Evolutionary conservation across 1,284 basidiomycete species (phyloP).

Genomic region (Austroboletus olivaceoglutinosus): DNA sequence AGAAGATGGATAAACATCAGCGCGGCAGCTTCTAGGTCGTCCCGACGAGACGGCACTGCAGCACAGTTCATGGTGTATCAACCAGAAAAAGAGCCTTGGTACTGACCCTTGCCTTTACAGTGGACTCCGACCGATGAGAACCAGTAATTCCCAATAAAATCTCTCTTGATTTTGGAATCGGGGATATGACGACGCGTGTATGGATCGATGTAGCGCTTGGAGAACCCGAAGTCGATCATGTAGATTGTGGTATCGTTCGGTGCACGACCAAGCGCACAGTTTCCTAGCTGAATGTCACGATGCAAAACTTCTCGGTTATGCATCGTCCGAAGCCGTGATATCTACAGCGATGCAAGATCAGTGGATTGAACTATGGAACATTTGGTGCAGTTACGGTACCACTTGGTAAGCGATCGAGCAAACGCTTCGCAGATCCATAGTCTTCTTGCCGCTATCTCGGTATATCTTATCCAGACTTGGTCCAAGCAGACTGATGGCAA

Average conservation of each 20-base stretch:
- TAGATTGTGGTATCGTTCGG: slow-evolving; percentile 62
- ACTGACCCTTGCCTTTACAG: slow-evolving; percentile 66
- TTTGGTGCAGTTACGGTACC: slow-evolving; percentile 40
- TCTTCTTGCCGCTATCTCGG: slow-evolving; percentile 51
- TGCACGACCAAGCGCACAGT: slow-evolving; percentile 60
- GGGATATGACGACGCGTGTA: slow-evolving; percentile 62
- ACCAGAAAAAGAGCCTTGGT: slow-evolving; percentile 11
- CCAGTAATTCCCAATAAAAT: slow-evolving; percentile 81
- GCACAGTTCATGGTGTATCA: slow-evolving; percentile 16
- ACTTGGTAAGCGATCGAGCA: slow-evolving; percentile 73
- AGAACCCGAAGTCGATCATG: slow-evolving; percentile 83
- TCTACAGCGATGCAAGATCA: slow-evolving; percentile 42
- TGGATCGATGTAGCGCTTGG: slow-evolving; percentile 69
- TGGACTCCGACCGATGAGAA: slow-evolving; percentile 72
- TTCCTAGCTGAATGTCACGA: slow-evolving; percentile 74
- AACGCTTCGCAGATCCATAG: slow-evolving; percentile 65
- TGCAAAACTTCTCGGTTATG: slow-evolving; percentile 68
- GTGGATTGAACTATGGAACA: background rate
- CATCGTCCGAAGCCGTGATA: slow-evolving; percentile 67
- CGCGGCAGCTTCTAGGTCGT: slow-evolving; percentile 72
- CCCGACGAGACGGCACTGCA: slow-evolving; percentile 68
- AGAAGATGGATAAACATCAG: slow-evolving; percentile 76
- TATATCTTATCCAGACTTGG: slow-evolving; percentile 63
- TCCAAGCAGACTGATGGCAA: slow-evolving; percentile 72
- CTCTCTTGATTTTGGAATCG: slow-evolving; percentile 60